Evolutionary conservation across 805 yeast species (phyloP).

Genomic region (Dipodascus geniculatus): DNA sequence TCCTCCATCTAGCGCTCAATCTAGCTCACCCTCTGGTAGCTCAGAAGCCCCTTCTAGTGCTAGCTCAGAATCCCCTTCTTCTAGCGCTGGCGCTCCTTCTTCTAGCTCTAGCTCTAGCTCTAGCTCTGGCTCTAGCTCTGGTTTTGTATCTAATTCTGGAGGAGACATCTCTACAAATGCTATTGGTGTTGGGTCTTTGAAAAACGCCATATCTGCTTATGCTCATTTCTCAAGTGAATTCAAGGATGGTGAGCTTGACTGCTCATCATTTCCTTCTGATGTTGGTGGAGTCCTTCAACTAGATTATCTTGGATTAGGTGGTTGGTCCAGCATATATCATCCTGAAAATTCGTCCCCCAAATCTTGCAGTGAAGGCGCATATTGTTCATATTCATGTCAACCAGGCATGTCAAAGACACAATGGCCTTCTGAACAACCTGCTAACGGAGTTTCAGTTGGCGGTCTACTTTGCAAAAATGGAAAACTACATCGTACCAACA

Average conservation of each 20-base stretch:
- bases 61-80: neutral
- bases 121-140: neutral
- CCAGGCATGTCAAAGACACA: constrained; percentile 98
- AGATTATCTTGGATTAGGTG: constrained; percentile 66
- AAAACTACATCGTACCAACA: constrained; percentile 70
- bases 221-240: constrained; percentile 30
- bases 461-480: constrained; percentile 84
- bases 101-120: neutral
- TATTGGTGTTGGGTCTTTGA: constrained; percentile 10
- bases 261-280: constrained; percentile 66
- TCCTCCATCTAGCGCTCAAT: neutral
- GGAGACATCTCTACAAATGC: constrained; percentile 11
- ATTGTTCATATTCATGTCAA: constrained; percentile 97
- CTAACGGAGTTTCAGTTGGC: constrained; percentile 85
- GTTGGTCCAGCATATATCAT: constrained; percentile 65
- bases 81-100: neutral
- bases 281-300: constrained; percentile 60
- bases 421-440: constrained; percentile 86
- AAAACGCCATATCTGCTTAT: constrained; percentile 12
- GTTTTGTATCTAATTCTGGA: neutral
- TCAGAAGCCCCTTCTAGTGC: too few relatives aligned
- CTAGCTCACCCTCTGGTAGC: neutral
- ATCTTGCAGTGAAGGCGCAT: constrained; percentile 74
- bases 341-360: constrained; percentile 42
- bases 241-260: constrained; percentile 58